Evolutionary conservation across 2,329 filamentous ascomycete genomes (phyloP), one percentile per base, ranked within the genome.

Genomic region (Aureobasidium sp.): DNA sequence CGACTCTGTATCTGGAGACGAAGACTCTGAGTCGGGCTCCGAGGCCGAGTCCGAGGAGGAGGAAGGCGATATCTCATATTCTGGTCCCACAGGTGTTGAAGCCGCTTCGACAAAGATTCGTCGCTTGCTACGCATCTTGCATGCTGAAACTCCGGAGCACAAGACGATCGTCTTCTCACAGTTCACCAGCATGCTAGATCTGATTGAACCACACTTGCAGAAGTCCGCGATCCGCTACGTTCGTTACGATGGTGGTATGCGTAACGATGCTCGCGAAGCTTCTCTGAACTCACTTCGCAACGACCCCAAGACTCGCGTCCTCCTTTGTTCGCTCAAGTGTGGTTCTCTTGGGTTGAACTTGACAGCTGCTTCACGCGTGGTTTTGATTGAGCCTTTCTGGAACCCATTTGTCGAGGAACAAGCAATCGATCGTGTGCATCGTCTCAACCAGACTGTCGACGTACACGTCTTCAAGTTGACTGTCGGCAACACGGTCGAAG

Each of bases 121-220:
- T 46, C 86, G 94, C 67, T 81, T 97, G 21, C 82, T 95, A 69
- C 80, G 84, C 63, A 89, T 99, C 55, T 82, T 99, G 9, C 82
- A 85, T 64, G 84, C 84, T 46, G 94, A 99, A 73, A 85, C 86
- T 0, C 77, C 81, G 1, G 80, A 90, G 62, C 90, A 96, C 80
- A 99, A 99, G 71, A 95, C 96, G 70, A 99, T 99, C 68, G 91
- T 99, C 64, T 99, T 99, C 75, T 96, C 91, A 1, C 90, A 97
- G 69, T 99, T 99, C 75, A 99, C 94, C 0, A 94, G 90, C 0
- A 99, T 99, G 94, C 84, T 99, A 47, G 89, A 97, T 75, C 85
- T 97, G 29, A 86, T 99, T 64, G 91, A 97, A 71, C 94, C 94
- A 2, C 96, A 97, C 74, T 79, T 99, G 62, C 80, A 81, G 47